Percentiles rank a stretch among this genome's conserved stretches.
Evolutionary conservation across 805 yeast species (phyloP).

Genomic region (Starmerella vitae): DNA sequence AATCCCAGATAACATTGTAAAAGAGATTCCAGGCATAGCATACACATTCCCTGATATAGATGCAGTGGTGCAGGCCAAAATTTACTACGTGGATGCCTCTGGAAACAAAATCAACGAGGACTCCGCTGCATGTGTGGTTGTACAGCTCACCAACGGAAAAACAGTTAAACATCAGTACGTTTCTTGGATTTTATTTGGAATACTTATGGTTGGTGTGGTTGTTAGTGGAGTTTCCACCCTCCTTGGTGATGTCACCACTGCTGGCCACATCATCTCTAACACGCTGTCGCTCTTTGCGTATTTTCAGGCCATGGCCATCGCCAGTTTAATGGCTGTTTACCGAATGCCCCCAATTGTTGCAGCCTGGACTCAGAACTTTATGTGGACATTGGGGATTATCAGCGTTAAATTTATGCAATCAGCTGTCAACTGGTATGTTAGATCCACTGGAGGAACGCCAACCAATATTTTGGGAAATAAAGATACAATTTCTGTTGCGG

Average conservation of each 20-base stretch:
- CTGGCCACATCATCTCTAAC: conserved; percentile 95
- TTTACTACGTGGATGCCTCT: conserved; percentile 38
- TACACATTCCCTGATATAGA: conserved; percentile 89
- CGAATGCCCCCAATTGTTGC: conserved; percentile 92
- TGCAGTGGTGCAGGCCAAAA: conserved; percentile 69
- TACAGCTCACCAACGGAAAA: conserved; percentile 70
- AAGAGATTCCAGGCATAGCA: conserved; percentile 65
- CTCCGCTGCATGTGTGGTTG: conserved; percentile 84
- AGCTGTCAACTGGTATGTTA: conserved; percentile 23
- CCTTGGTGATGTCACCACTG: conserved; percentile 79
- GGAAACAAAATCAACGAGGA: conserved; percentile 19
- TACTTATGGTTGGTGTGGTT: conserved; percentile 74
- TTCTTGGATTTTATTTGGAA: conserved; percentile 90
- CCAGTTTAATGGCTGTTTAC: conserved; percentile 90
- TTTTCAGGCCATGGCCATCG: conserved; percentile 84
- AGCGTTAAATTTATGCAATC: conserved; percentile 58
- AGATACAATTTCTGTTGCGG: conserved; percentile 62
- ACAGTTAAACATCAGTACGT: conserved; percentile 89
- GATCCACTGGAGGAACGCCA: conserved; percentile 74
- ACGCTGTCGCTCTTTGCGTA: conserved; percentile 83
- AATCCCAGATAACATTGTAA: conserved; percentile 30
- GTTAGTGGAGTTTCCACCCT: conserved; percentile 80
- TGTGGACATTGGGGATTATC: conserved; percentile 91
- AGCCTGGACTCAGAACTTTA: conserved; percentile 94
- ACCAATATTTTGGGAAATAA: conserved; percentile 58